A percentile compares a stretch with the other conserved stretches of the same genome.
Evolutionary conservation across 768 basidiomycete species (phyloP).

Genomic region (Peribolospora baueri): DNA sequence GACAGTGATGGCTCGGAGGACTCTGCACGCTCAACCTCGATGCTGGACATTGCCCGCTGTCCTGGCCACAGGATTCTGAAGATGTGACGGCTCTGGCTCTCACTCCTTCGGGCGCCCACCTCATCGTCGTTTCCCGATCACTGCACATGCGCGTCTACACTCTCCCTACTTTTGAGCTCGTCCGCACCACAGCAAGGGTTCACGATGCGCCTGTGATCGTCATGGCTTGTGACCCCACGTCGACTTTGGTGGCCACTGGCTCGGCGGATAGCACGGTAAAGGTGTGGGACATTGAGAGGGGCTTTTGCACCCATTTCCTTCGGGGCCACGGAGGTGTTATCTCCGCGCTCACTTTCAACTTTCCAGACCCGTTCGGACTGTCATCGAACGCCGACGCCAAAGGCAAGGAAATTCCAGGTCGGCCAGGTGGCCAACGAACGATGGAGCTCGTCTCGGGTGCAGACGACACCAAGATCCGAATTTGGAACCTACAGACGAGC

Average conservation of each 20-base stretch:
- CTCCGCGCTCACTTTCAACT: constrained; percentile 66
- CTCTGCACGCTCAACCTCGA: background rate
- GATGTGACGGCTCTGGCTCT: constrained; percentile 61
- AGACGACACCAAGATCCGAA: constrained; percentile 70
- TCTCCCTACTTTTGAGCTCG: constrained; percentile 27
- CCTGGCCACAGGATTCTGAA: constrained; percentile 43
- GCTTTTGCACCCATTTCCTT: constrained; percentile 80
- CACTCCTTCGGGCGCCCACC: constrained; percentile 37
- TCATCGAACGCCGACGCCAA: constrained; percentile 5
- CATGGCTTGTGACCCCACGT: constrained; percentile 57
- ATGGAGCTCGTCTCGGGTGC: constrained; percentile 77
- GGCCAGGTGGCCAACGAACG: constrained; percentile 11
- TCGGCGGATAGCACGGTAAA: constrained; percentile 91
- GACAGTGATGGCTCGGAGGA: background rate
- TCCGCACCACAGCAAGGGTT: constrained; percentile 50
- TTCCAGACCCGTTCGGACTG: constrained; percentile 27
- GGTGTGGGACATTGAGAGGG: constrained; percentile 74
- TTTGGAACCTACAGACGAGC: constrained; percentile 61
- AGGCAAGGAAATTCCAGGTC: too few relatives aligned
- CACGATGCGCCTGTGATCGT: constrained; percentile 89
- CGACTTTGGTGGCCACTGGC: constrained; percentile 77
- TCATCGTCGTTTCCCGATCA: constrained; percentile 58
- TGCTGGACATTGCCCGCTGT: background rate
- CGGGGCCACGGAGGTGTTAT: constrained; percentile 95
- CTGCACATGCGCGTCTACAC: constrained; percentile 63